A percentile compares a stretch with the other conserved stretches of the same genome.
phyloP scores from a whole-genome alignment of 1,284 basidiomycete species.

The Microbotryum violaceum region DNA sequence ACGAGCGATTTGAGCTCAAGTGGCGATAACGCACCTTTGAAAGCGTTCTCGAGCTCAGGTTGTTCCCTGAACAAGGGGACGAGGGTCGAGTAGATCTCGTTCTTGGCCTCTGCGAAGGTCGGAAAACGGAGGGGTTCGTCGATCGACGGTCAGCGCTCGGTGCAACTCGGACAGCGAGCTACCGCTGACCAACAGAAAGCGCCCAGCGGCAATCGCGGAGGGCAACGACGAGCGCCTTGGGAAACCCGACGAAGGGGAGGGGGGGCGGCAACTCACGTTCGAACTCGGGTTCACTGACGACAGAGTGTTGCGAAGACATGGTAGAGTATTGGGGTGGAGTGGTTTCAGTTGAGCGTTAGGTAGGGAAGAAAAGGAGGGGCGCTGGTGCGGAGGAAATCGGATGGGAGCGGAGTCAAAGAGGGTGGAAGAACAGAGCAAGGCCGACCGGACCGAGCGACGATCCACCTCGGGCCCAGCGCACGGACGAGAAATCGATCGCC shows the following conservation, averaged over 20 bases:
- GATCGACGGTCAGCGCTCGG: not conserved
- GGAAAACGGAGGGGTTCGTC: not conserved
- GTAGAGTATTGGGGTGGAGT: not conserved
- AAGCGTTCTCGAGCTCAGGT: conserved; percentile 63
- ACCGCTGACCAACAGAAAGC: not conserved
- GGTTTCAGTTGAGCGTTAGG: not conserved
- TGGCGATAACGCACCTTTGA: conserved; percentile 49
- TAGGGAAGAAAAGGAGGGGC: not conserved
- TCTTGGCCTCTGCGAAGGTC: conserved; percentile 40
- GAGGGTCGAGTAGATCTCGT: conserved; percentile 53
- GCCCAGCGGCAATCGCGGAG: not conserved
- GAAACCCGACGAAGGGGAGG: too few species aligned
- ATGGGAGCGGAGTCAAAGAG: too few species aligned
- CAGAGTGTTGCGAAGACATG: conserved; percentile 27
- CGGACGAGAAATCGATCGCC: too few species aligned
- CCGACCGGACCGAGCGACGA: too few species aligned
- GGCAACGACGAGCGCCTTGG: not conserved
- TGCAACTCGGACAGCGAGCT: not conserved
- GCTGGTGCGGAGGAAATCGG: too few species aligned
- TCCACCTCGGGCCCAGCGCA: too few species aligned
- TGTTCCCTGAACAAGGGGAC: conserved; percentile 60
- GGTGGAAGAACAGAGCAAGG: too few species aligned
- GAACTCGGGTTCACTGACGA: conserved; percentile 31
- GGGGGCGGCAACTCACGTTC: conserved; percentile 19
- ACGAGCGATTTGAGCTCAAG: not conserved